Conservation (phyloP, 495 filamentous ascomycete species). For the Lasiosphaeris hirsuta region DNA sequence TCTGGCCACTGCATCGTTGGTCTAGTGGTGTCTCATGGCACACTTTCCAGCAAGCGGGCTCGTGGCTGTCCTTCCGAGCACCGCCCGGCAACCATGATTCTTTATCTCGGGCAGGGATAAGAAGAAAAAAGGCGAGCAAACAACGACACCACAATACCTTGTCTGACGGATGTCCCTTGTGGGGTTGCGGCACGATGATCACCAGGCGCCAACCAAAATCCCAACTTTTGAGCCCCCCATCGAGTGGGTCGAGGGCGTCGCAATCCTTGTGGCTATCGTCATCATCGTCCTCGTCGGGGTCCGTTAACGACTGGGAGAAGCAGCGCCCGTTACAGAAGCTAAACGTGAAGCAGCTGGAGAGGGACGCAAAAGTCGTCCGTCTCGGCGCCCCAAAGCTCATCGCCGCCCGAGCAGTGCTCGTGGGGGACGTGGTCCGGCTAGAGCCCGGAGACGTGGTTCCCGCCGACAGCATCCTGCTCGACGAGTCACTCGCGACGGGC, state of each 20-base stretch:
- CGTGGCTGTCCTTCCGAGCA: too few relatives aligned
- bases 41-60: too few relatives aligned
- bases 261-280: slow-evolving; percentile 67
- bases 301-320: slow-evolving; percentile 67
- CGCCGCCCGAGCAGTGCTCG: slow-evolving; percentile 63
- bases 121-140: too few relatives aligned
- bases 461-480: slow-evolving; percentile 66
- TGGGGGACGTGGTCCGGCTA: slow-evolving; percentile 66
- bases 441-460: slow-evolving; percentile 70
- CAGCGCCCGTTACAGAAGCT: slow-evolving; percentile 70
- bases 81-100: too few relatives aligned
- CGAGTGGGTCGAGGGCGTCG: slow-evolving; percentile 76
- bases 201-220: too few relatives aligned
- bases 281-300: slow-evolving; percentile 62
- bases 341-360: slow-evolving; percentile 71
- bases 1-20: too few relatives aligned
- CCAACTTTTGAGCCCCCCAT: too few relatives aligned
- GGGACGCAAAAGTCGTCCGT: slow-evolving; percentile 67
- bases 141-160: too few relatives aligned
- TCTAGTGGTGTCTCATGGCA: too few relatives aligned
- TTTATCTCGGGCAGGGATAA: too few relatives aligned
- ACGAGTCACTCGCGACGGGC: slow-evolving; percentile 75
- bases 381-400: slow-evolving; percentile 65
- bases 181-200: too few relatives aligned
- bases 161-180: too few relatives aligned